These are phyloP conservation scores for Malus domestica DNA, from an alignment of 306 rosid species.

Conservation along the genomic window DNA sequence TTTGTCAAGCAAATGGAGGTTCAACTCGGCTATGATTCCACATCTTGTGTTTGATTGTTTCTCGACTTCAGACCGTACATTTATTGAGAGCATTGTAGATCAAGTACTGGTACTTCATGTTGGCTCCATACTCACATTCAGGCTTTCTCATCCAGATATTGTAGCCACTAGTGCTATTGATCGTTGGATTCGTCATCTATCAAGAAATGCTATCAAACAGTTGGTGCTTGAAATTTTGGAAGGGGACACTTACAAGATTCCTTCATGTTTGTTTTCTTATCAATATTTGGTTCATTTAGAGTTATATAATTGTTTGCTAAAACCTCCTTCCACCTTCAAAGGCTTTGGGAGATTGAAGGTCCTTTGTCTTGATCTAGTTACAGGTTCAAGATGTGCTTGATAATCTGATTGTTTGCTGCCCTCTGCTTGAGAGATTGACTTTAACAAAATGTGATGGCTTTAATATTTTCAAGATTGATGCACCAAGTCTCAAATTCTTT, in stretches of 20 bases:
- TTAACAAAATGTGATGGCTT: neutral
- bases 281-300: conserved; percentile 38
- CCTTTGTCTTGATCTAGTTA: conserved; percentile 35
- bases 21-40: conserved; percentile 44
- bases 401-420: neutral
- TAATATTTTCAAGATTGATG: neutral
- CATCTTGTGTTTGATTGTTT: conserved; percentile 38
- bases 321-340: neutral
- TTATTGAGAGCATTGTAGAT: conserved; percentile 31
- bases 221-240: conserved; percentile 43
- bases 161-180: conserved; percentile 36
- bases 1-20: conserved; percentile 55
- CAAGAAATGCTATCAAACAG: conserved; percentile 36
- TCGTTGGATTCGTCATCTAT: conserved; percentile 44
- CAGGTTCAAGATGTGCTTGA: conserved; percentile 25
- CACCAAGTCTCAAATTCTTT: conserved; percentile 17
- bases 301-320: conserved; percentile 40
- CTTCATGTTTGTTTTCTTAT: conserved; percentile 43
- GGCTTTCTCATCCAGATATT: conserved; percentile 36
- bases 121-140: conserved; percentile 40
- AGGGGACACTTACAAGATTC: conserved; percentile 40
- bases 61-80: conserved; percentile 18
- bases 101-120: conserved; percentile 49
- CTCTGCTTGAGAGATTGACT: neutral
- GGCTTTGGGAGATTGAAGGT: conserved; percentile 26